Evolutionary conservation across 169 alveolate species (phyloP), one percentile per base, ranked within the genome.

Genomic region (Babesia caballi): DNA sequence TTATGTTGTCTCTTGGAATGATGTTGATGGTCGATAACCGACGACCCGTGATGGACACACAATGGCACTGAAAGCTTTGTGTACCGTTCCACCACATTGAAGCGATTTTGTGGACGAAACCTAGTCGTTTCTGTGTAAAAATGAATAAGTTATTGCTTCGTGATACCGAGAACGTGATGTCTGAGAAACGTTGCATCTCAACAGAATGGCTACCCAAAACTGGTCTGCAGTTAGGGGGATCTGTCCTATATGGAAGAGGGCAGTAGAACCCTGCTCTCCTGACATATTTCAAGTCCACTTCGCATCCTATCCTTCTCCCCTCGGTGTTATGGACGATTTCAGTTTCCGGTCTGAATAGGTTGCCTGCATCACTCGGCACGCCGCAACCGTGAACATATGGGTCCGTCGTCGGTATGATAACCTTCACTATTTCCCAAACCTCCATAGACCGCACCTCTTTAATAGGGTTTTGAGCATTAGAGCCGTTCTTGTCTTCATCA

Each of bases 361-460:
- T 50, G 21, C 33, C 75, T 8, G 30, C 28, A 7, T 40, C 60
- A 6, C 44, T 59, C 2, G 63, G 51, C 23, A 61, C 36, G 23
- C 84, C 84, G 25, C 84, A 73, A 17, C 84, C 84, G 4, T 36
- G 68, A 1, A 73, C 69, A 41, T 67, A 73, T 9, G 84, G 84
- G 66, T 73, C 71, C 3, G 84, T 73, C 14, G 60, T 51, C 27
- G 66, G 61, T 8, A 73, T 8, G 7, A 7, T 15, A 3, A 73
- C 35, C 19, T 66, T 52, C 5, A 32, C 42, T 5, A 73, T 19
- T 9, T 51, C 75, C 84, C 73, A 60, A 17, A 73, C 17, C 17
- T 40, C 69, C 84, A 70, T 57, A 4, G 35, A 46, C n/a, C 82
- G 38, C 2, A 2, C 44, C 25, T 70, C 82, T n/a, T 6, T 36